A percentile compares a stretch with the other conserved stretches of the same genome.
These are phyloP conservation scores for Candida sakaeoensis DNA, from an alignment of 805 yeast genomes.

Conservation along the genomic window DNA sequence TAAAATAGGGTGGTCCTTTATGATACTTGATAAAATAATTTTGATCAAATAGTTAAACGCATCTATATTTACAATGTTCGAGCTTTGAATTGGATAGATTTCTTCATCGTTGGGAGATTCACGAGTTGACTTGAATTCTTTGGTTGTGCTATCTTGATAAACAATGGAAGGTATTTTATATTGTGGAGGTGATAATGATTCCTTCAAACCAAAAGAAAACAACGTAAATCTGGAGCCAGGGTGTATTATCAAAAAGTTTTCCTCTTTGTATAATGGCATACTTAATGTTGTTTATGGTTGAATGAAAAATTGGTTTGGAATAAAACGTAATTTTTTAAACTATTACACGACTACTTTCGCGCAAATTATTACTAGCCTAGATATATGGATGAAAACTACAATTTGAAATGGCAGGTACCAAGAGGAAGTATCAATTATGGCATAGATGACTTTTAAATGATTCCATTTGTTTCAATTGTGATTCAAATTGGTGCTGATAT, in stretches of 20 bases:
- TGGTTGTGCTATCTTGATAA: constrained; percentile 40
- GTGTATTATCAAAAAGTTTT: constrained; percentile 54
- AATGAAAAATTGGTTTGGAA: background rate
- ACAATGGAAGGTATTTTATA: constrained; percentile 76
- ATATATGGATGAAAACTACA: no score
- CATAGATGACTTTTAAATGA: no score
- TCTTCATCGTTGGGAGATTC: constrained; percentile 28
- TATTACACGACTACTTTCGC: no score
- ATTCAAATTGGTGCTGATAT: no score
- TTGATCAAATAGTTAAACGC: constrained; percentile 67
- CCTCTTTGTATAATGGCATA: constrained; percentile 46
- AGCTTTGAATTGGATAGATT: constrained; percentile 61
- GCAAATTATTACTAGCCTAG: no score
- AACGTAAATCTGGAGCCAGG: constrained; percentile 76
- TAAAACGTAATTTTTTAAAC: background rate
- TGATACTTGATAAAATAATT: constrained; percentile 37
- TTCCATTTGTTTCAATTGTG: no score
- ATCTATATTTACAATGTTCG: constrained; percentile 60
- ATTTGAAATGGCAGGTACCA: no score
- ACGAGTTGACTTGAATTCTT: constrained; percentile 36
- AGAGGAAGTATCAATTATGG: no score
- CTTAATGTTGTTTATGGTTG: constrained; percentile 1
- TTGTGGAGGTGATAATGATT: constrained; percentile 69
- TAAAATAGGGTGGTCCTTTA: constrained; percentile 36
- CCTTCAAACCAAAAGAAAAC: constrained; percentile 79